Percentiles rank a stretch among this genome's conserved stretches.
phyloP scores from a whole-genome alignment of 306 rosid species.

The Castanea mollissima region DNA sequence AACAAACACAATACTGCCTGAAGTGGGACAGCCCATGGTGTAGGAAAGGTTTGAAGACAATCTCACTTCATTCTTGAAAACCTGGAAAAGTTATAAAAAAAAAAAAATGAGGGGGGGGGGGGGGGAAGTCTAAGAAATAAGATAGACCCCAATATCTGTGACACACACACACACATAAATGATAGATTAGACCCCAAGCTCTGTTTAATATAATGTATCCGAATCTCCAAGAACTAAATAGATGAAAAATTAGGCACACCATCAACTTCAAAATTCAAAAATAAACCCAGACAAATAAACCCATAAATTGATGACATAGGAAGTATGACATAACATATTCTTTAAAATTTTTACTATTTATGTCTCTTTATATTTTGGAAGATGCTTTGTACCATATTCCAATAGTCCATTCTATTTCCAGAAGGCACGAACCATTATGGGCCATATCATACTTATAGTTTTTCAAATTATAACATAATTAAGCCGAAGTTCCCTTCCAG shows the following conservation, averaged over 20 bases:
- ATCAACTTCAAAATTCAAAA: not conserved
- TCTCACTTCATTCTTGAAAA: slow-evolving; percentile 60
- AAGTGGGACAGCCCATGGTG: slow-evolving; percentile 73
- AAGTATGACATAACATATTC: not conserved
- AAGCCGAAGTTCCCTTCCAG: not conserved
- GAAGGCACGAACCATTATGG: not conserved
- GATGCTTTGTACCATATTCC: not conserved
- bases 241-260: not conserved
- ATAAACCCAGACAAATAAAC: not conserved
- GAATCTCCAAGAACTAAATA: not conserved
- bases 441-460: not conserved
- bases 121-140: not conserved
- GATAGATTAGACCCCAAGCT: not conserved
- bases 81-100: slow-evolving; percentile 35
- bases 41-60: slow-evolving; percentile 64
- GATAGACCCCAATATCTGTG: not conserved
- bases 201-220: not conserved
- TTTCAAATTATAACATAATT: not conserved
- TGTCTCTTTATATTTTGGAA: not conserved
- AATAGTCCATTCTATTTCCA: not conserved
- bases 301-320: not conserved
- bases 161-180: not conserved
- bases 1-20: slow-evolving; percentile 50
- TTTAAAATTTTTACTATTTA: not conserved
- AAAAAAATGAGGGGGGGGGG: not conserved